Evolutionary conservation across 768 basidiomycete species (phyloP).

Genomic region (Tephrocybe sp.): DNA sequence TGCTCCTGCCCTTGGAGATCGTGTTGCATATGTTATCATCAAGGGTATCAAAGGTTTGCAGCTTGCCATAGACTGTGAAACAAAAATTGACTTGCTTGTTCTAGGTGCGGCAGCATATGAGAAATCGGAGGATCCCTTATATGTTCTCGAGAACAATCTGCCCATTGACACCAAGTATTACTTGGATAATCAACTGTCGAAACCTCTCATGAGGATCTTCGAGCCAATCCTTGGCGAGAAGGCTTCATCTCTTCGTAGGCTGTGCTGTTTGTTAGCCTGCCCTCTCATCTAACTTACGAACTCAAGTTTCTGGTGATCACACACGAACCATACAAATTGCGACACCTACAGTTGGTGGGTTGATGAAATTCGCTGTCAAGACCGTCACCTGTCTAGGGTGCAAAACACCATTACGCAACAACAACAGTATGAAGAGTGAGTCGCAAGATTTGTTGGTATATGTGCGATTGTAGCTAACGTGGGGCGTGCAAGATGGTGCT

Average conservation of each 20-base stretch:
- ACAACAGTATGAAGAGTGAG: slow-evolving; percentile 74
- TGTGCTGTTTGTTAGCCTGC: slow-evolving; percentile 2
- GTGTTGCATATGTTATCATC: slow-evolving; percentile 98
- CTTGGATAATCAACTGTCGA: slow-evolving; percentile 95
- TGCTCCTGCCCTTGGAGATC: slow-evolving; percentile 95
- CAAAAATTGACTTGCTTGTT: neutral
- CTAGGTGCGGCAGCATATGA: slow-evolving; percentile 95
- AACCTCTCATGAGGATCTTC: slow-evolving; percentile 96
- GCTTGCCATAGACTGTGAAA: neutral
- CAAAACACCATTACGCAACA: slow-evolving; percentile 80
- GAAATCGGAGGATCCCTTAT: slow-evolving; percentile 97
- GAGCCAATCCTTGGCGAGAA: slow-evolving; percentile 97
- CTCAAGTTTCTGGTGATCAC: slow-evolving; percentile 90
- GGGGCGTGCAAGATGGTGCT: slow-evolving; percentile 64
- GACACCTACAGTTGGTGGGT: slow-evolving; percentile 91
- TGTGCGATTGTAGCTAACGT: neutral
- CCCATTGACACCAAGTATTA: slow-evolving; percentile 99
- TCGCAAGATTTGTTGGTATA: neutral
- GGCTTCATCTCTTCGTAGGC: slow-evolving; percentile 77
- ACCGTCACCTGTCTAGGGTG: slow-evolving; percentile 94
- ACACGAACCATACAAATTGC: slow-evolving; percentile 95
- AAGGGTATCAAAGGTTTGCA: slow-evolving; percentile 86
- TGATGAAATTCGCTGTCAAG: slow-evolving; percentile 99
- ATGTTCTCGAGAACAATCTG: slow-evolving; percentile 95
- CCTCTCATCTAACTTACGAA: neutral